These are phyloP conservation scores for Candida pini DNA, from an alignment of 805 yeast genomes.

Conservation along the genomic window DNA sequence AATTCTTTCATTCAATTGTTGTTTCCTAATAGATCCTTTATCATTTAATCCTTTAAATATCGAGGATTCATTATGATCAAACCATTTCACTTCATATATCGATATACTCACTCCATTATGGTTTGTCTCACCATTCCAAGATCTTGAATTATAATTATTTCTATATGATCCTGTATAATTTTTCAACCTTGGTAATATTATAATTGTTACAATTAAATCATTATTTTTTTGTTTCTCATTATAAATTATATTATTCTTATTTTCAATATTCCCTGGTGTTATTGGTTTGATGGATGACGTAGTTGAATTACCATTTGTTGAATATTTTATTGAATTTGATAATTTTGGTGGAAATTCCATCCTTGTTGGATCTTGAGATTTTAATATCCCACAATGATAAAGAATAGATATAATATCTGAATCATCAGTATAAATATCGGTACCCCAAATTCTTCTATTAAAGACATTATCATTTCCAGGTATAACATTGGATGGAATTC, in stretches of 20 bases:
- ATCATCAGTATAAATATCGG: constrained; percentile 91
- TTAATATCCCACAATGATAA: constrained; percentile 66
- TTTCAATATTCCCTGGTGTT: constrained; percentile 38
- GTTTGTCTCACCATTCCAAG: constrained; percentile 45
- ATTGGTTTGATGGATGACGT: constrained; percentile 18
- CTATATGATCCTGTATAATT: constrained; percentile 60
- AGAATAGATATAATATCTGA: constrained; percentile 74
- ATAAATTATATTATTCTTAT: constrained; percentile 26
- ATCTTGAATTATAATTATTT: constrained; percentile 67
- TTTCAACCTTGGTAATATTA: constrained; percentile 65
- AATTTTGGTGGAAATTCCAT: background rate
- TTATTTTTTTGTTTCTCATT: constrained; percentile 27
- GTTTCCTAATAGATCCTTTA: constrained; percentile 15
- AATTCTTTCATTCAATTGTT: constrained; percentile 18
- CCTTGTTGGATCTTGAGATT: constrained; percentile 28
- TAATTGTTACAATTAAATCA: constrained; percentile 52
- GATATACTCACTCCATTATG: constrained; percentile 82
- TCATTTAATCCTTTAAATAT: constrained; percentile 8
- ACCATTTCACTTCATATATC: constrained; percentile 52
- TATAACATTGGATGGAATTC: constrained; percentile 43
- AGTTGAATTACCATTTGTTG: background rate
- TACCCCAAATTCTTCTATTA: constrained; percentile 76
- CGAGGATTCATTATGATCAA: constrained; percentile 20
- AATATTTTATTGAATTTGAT: background rate
- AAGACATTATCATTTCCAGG: constrained; percentile 36